Evolutionary conservation across 1,139 yeast genomes (phyloP).

Genomic region (Komagataea norvegica): DNA sequence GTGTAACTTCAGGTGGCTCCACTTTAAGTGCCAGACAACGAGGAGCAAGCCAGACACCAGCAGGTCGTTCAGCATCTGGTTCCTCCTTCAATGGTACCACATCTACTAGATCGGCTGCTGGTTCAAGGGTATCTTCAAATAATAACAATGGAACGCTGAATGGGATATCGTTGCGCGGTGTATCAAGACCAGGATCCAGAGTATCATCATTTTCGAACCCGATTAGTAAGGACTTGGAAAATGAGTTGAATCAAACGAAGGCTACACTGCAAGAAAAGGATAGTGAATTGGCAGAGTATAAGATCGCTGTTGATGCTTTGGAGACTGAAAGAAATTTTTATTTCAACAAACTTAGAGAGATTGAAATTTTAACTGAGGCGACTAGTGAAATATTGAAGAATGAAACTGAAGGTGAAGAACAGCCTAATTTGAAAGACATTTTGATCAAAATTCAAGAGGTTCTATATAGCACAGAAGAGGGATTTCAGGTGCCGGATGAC

Average conservation of each 20-base stretch:
- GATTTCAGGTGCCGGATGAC: constrained; percentile 48
- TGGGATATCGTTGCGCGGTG: background rate
- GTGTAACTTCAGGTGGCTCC: constrained; percentile 10
- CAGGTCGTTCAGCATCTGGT: constrained; percentile 7
- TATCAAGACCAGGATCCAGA: constrained; percentile 24
- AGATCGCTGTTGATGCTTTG: constrained; percentile 50
- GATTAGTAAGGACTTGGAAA: constrained; percentile 26
- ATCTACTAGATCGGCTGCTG: constrained; percentile 5
- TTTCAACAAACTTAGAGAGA: constrained; percentile 81
- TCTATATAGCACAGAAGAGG: constrained; percentile 77
- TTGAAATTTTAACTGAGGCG: constrained; percentile 74
- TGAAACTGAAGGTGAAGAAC: constrained; percentile 31
- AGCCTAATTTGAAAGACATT: constrained; percentile 37
- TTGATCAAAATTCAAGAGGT: constrained; percentile 66
- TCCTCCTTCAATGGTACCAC: background rate
- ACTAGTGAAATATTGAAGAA: constrained; percentile 47
- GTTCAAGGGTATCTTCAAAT: constrained; percentile 8
- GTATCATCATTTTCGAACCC: constrained; percentile 19
- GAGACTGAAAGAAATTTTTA: constrained; percentile 84
- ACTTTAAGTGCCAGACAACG: constrained; percentile 3
- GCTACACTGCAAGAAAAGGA: constrained; percentile 39
- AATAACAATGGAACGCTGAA: constrained; percentile 3
- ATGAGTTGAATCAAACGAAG: constrained; percentile 32
- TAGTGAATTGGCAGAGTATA: constrained; percentile 50
- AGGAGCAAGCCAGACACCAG: constrained; percentile 4